Conservation (phyloP, 768 basidiomycete species). For the Leccinum ochraceum region DNA sequence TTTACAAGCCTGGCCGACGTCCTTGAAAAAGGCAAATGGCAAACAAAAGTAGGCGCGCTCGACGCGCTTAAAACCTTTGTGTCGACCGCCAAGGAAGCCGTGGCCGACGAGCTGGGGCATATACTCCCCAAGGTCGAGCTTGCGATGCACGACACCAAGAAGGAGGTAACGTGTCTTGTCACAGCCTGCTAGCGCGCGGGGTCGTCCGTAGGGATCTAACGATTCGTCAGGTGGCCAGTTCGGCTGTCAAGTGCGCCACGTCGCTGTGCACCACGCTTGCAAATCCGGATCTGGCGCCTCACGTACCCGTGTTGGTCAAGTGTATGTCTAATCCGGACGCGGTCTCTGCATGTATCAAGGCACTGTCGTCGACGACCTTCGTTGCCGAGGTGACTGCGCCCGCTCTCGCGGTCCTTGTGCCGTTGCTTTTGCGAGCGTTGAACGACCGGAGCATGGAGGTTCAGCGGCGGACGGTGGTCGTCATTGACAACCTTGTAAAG, state of each 20-base stretch:
- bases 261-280: slow-evolving; percentile 87
- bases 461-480: slow-evolving; percentile 90
- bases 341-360: slow-evolving; percentile 92
- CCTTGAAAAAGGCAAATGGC: slow-evolving; percentile 89
- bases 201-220: slow-evolving; percentile 11
- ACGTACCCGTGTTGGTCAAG: slow-evolving; percentile 86
- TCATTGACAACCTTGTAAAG: slow-evolving; percentile 96
- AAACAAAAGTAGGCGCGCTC: slow-evolving; percentile 88
- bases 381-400: slow-evolving; percentile 97
- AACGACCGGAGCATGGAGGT: slow-evolving; percentile 97
- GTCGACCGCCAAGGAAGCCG: slow-evolving; percentile 63
- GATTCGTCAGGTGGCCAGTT: slow-evolving; percentile 66
- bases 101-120: slow-evolving; percentile 80
- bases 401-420: slow-evolving; percentile 94
- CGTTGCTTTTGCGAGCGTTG: slow-evolving; percentile 84
- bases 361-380: slow-evolving; percentile 92
- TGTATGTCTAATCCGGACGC: slow-evolving; percentile 91
- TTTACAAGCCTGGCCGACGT: slow-evolving; percentile 72
- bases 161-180: slow-evolving; percentile 68
- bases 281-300: slow-evolving; percentile 89
- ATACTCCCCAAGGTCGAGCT: slow-evolving; percentile 85
- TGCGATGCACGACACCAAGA: slow-evolving; percentile 96
- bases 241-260: slow-evolving; percentile 88
- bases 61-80: slow-evolving; percentile 83
- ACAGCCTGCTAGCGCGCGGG: slow-evolving; percentile 17